phyloP scores from a whole-genome alignment of 352 stramenopile species.

The Pythium apleroticum region DNA sequence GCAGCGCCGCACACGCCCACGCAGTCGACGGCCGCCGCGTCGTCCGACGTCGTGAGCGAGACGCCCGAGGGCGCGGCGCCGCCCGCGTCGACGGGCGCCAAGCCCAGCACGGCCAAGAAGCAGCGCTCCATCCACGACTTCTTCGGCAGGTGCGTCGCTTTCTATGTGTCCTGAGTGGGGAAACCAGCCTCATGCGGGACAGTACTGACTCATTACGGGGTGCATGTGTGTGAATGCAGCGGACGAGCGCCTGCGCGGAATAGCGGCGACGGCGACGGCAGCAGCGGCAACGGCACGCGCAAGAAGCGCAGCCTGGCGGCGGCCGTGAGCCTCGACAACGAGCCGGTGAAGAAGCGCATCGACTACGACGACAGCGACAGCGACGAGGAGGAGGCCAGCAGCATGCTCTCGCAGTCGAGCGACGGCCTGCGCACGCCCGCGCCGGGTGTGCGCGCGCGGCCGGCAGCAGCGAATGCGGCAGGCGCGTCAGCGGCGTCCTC shows the following conservation, averaged over 20 bases:
- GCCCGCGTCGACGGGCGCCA: not conserved
- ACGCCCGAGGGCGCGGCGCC: conserved; percentile 17
- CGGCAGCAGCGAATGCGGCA: not conserved
- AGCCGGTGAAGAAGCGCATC: conserved; percentile 67
- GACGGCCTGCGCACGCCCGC: conserved; percentile 20
- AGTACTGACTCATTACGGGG: not conserved
- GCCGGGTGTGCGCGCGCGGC: not conserved
- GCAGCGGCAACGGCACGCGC: conserved; percentile 9
- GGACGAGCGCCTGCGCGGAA: not conserved
- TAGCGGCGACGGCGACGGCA: not conserved
- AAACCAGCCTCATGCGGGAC: too few species aligned
- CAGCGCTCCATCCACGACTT: conserved; percentile 88
- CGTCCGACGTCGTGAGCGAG: conserved; percentile 23
- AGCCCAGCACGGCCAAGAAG: conserved; percentile 47
- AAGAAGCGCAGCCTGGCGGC: conserved; percentile 28
- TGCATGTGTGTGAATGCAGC: not conserved
- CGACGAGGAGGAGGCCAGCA: conserved; percentile 43
- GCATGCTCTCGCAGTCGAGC: conserved; percentile 41
- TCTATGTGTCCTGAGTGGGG: too few species aligned
- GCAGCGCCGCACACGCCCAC: not conserved
- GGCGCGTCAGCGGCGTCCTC: not conserved
- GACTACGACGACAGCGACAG: conserved; percentile 66
- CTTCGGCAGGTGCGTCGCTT: conserved; percentile 60
- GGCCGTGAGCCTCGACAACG: conserved; percentile 29
- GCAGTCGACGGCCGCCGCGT: not conserved